These are phyloP conservation scores for Linnemannia zychae DNA, from an alignment of 192 early-diverging fungal genomes.

Conservation along the genomic window DNA sequence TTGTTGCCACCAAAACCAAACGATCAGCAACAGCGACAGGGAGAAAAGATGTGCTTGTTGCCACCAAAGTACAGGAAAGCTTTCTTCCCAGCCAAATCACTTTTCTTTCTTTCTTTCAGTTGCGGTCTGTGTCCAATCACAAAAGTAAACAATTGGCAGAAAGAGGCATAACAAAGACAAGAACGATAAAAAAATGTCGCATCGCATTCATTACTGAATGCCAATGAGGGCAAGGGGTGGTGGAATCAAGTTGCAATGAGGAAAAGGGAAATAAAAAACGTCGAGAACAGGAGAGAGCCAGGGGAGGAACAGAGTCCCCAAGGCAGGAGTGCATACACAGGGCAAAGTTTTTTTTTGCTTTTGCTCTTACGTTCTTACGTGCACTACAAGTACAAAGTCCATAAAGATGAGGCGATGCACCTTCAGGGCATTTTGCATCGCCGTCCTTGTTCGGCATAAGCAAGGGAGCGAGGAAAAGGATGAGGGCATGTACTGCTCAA, in stretches of 20 bases:
- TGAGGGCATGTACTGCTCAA: neutral
- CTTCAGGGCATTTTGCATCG: neutral
- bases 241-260: neutral
- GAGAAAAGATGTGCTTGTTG: neutral
- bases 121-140: neutral
- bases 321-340: neutral
- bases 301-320: neutral
- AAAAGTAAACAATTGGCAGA: neutral
- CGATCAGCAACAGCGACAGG: neutral
- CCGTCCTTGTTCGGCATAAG: neutral
- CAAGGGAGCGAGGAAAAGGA: neutral
- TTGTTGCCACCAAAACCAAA: slow-evolving; percentile 1
- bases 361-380: too few relatives aligned
- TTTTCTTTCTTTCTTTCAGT: neutral
- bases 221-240: neutral
- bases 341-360: neutral
- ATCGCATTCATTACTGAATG: too few relatives aligned
- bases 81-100: neutral
- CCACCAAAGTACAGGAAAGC: neutral
- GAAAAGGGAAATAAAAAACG: neutral
- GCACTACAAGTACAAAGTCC: neutral
- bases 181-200: neutral
- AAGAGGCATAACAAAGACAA: neutral
- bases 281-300: neutral
- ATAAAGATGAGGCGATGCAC: neutral